Evolutionary conservation across 2,329 filamentous ascomycete genomes (phyloP).

Genomic region (Phoma sp.): DNA sequence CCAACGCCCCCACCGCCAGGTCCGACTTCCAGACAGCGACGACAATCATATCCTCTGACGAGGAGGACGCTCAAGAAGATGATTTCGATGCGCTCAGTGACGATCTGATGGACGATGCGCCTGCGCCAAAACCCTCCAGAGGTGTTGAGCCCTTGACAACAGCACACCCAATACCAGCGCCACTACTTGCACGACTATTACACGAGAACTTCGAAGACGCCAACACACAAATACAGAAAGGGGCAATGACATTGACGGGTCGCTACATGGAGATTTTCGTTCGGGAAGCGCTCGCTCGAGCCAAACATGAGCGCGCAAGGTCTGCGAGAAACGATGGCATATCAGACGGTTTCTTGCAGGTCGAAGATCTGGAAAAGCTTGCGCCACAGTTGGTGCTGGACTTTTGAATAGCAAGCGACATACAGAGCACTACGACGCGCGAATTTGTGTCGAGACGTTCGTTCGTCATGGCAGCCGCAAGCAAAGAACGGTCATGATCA

Average conservation of each 20-base stretch:
- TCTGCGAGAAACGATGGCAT: slow-evolving; percentile 41
- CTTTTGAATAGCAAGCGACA: slow-evolving; percentile 60
- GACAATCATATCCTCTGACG: slow-evolving; percentile 42
- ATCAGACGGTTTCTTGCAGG: slow-evolving; percentile 73
- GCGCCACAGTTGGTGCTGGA: slow-evolving; percentile 86
- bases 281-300: slow-evolving; percentile 82
- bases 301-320: slow-evolving; percentile 70
- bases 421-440: slow-evolving; percentile 2
- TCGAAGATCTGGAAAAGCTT: slow-evolving; percentile 89
- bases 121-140: slow-evolving; percentile 20
- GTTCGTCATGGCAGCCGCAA: not conserved
- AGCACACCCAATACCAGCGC: slow-evolving; percentile 66
- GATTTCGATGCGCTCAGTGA: slow-evolving; percentile 33
- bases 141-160: slow-evolving; percentile 20
- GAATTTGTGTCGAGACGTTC: not conserved
- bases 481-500: not conserved
- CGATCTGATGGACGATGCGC: slow-evolving; percentile 39
- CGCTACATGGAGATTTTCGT: slow-evolving; percentile 94
- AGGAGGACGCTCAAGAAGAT: slow-evolving; percentile 30
- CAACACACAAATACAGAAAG: slow-evolving; percentile 44
- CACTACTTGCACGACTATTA: slow-evolving; percentile 76
- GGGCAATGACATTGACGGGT: slow-evolving; percentile 69
- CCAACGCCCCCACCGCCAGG: slow-evolving; percentile 22
- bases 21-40: slow-evolving; percentile 29
- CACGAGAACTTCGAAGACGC: slow-evolving; percentile 75